A percentile compares a stretch with the other conserved stretches of the same genome.
phyloP scores from a whole-genome alignment of 2,329 filamentous ascomycete genomes.

The Colletotrichum ledebouriae region DNA sequence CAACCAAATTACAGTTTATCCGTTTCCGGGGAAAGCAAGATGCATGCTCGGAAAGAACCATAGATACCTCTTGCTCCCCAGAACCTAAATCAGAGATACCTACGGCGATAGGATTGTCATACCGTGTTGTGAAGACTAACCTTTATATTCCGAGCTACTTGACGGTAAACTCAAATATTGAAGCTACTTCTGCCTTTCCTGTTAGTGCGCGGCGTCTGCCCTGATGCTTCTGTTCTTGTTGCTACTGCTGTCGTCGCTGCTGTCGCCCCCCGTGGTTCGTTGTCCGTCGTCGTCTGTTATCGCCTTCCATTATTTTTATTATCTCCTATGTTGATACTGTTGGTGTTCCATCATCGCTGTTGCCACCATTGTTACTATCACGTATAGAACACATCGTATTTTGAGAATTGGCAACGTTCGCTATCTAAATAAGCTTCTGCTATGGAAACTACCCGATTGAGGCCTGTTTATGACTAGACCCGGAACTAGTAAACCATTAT shows the following conservation, averaged over 20 bases:
- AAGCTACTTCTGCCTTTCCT: no score
- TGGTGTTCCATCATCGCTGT: no score
- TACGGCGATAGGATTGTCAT: no score
- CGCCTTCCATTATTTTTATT: not conserved
- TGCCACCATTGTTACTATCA: not conserved
- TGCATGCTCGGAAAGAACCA: no score
- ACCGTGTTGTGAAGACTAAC: no score
- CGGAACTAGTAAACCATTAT: conserved; percentile 23
- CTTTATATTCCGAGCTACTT: no score
- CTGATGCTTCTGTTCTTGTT: not conserved
- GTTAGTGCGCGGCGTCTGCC: not conserved
- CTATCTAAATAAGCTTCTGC: conserved; percentile 25
- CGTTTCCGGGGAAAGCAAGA: no score
- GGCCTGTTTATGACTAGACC: not conserved
- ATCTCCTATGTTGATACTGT: not conserved
- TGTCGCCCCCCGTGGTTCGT: not conserved
- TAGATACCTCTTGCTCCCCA: no score
- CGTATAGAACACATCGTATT: not conserved
- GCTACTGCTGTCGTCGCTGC: not conserved
- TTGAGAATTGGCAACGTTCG: conserved; percentile 31
- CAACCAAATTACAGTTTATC: no score
- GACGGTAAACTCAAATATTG: no score
- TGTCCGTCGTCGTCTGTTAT: not conserved
- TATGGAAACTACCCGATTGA: conserved; percentile 26
- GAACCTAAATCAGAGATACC: no score